A percentile compares a stretch with the other conserved stretches of the same genome.
These are phyloP conservation scores for Lachnellula hyalina DNA, from an alignment of 2,329 filamentous ascomycete genomes.

Conservation along the genomic window DNA sequence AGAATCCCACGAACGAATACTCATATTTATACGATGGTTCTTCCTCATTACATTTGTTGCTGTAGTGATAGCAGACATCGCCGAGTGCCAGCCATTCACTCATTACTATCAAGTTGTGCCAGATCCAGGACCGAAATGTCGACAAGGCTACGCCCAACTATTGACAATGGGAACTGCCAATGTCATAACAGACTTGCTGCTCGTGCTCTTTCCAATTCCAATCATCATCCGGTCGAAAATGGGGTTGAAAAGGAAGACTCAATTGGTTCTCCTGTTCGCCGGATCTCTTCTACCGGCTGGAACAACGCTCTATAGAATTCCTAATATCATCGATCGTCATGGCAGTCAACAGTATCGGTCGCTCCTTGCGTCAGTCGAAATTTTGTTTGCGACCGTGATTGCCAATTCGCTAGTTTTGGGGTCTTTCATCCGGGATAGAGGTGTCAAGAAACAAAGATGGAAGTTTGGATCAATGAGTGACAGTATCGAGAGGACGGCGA, in stretches of 20 bases:
- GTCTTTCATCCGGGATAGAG: slow-evolving; percentile 86
- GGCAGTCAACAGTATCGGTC: slow-evolving; percentile 84
- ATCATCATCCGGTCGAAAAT: slow-evolving; percentile 79
- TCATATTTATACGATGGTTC: slow-evolving; percentile 69
- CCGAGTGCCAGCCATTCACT: slow-evolving; percentile 72
- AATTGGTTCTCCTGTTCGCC: slow-evolving; percentile 75
- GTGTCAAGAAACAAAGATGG: slow-evolving; percentile 84
- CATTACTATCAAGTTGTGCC: slow-evolving; percentile 80
- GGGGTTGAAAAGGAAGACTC: slow-evolving; percentile 69
- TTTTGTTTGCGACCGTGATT: slow-evolving; percentile 79
- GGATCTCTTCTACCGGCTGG: slow-evolving; percentile 75
- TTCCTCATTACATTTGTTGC: slow-evolving; percentile 74
- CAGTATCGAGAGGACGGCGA: slow-evolving; percentile 51
- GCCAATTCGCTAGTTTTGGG: slow-evolving; percentile 88
- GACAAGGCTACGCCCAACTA: slow-evolving; percentile 80
- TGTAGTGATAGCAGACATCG: slow-evolving; percentile 73
- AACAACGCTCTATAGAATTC: slow-evolving; percentile 77
- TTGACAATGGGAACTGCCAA: slow-evolving; percentile 88
- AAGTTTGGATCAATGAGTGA: slow-evolving; percentile 55
- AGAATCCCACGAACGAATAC: slow-evolving; percentile 63
- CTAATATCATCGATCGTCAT: slow-evolving; percentile 62
- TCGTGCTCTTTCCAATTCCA: slow-evolving; percentile 84
- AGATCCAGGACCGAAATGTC: slow-evolving; percentile 79
- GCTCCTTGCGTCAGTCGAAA: slow-evolving; percentile 81
- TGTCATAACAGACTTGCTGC: slow-evolving; percentile 79